Base-by-base conservation (phyloP, 164 flowering plant genomes). In the Warburgia ugandensis region DNA sequence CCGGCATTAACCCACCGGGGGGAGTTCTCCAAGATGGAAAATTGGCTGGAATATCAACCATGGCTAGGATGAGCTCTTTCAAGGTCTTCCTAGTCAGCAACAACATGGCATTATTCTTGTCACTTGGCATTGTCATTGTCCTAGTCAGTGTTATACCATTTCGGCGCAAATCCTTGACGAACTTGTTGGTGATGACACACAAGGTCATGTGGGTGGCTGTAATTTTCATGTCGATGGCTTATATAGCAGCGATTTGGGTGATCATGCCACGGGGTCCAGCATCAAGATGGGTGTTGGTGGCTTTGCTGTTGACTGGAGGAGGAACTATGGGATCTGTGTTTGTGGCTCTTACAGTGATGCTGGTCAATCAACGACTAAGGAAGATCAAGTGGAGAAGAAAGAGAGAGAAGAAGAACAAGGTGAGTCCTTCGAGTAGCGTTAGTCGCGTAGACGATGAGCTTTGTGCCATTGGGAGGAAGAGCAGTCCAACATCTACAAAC, bases 171-270 rank as follows among this genome's bases (percentile, higher is more conserved):
- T 30, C 46, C 10, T 38, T 41, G 40, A 49, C 22, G 40, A 28
- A 6, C 22, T 31, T 58, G 31, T 31, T 50, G 40, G 17, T 22
- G 4, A 7, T 48, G 40, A 41, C 48, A 16, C 51, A 47, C 12
- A 45, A 35, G 43, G 31, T 56, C 7, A 40, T 48, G 55, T 58
- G 62, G 62, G 31, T 40, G 33, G 40, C 62, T 4, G 48, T 58
- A 17, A 20, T 48, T 4, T 48, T 50, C 54, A 31, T 58, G 48
- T 30, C 43, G 20, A 30, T 58, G 31, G 62, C 62, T 13, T 58
- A 39, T 49, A 42, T 56, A 28, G 51, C 60, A 5, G 60, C 52
- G 26, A 28, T 33, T 35, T 47, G 44, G 35, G 48, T 49, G 32
- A 32, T 58, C 47, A 29, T 49, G 52, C 57, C 57, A 4, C 25